Evolutionary conservation across 78 protist species (phyloP).

Genomic region (Dictyostelium purpureum): DNA sequence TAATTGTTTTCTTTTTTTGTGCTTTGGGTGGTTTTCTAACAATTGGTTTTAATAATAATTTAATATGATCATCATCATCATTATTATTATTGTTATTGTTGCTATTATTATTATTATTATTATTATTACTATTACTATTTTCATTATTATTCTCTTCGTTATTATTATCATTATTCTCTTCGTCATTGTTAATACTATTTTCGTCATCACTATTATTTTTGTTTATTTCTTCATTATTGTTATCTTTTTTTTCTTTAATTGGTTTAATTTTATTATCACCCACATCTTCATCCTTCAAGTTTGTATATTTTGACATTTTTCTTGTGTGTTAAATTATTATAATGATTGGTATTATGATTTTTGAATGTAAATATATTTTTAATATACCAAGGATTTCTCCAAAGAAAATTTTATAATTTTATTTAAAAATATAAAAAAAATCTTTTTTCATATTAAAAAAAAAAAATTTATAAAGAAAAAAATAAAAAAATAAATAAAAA

Average conservation of each 20-base stretch:
- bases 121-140: not conserved
- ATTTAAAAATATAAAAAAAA: too few relatives aligned
- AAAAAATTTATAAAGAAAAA: too few relatives aligned
- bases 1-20: not conserved
- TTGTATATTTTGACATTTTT: too few relatives aligned
- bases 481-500: too few relatives aligned
- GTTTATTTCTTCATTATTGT: not conserved
- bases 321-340: not conserved
- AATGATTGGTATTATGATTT: not conserved
- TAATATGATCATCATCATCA: not conserved
- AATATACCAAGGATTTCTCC: too few relatives aligned
- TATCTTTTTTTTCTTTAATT: not conserved
- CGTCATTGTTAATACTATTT: too few relatives aligned
- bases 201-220: too few relatives aligned
- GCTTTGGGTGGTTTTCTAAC: not conserved
- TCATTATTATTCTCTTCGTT: not conserved
- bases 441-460: too few relatives aligned
- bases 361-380: too few relatives aligned
- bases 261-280: too few relatives aligned
- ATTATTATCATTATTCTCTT: not conserved
- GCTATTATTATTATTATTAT: not conserved
- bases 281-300: too few relatives aligned
- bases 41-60: constrained; percentile 6
- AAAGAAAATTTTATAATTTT: too few relatives aligned
- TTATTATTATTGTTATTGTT: not conserved